Base-by-base conservation (phyloP, 2,329 filamentous ascomycete genomes). In the Fusarium robinianum region DNA sequence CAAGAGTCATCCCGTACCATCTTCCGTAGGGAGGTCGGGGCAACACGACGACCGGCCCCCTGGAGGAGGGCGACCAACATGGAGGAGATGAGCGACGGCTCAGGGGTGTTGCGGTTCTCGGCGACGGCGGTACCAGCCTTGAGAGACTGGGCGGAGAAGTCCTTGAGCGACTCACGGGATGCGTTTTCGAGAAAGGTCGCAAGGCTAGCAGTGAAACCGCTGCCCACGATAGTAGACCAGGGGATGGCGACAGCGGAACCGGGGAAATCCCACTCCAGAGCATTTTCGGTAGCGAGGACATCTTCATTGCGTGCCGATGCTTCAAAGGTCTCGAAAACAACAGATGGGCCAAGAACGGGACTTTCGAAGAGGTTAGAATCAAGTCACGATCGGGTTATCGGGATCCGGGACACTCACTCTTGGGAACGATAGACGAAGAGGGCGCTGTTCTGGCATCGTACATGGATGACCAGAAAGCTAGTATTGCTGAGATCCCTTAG, bases 11-110 rank as follows among this genome's bases (percentile, higher is more conserved):
- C 84, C 2, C 79, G 72, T 1, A 86, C 73, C 9, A 56, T 72
- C 60, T 88, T 88, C 1, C 70, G 68, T 1, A 85, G 60, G 0
- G 72, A 17, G 0, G 65, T 56, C 0, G 74, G 66, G 3, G 64
- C 46, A 1, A 70, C 45, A 0, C 67, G 59, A 0, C 61, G 49
- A 0, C 84, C 84, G n/a, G 78, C 72, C 0, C 73, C 76, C 54
- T 81, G 75, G 0, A 88, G 67, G 2, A 87, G 61, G 0, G 79
- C 74, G 67, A 85, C 79, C 6, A 88, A 67, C 46, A 86, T 69
- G 6, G 80, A 73, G 0, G 76, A 80, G 6, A 89, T 73, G 3
- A 87, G 62, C 0, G 74, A 69, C 0, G 84, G 84, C 35, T 80
- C 64, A 0, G 72, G 65, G 0, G 82, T 82, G 41, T 88, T 79